Evolutionary conservation across 2,329 filamentous ascomycete species (phyloP).

Genomic region (Phialophora chinensis): DNA sequence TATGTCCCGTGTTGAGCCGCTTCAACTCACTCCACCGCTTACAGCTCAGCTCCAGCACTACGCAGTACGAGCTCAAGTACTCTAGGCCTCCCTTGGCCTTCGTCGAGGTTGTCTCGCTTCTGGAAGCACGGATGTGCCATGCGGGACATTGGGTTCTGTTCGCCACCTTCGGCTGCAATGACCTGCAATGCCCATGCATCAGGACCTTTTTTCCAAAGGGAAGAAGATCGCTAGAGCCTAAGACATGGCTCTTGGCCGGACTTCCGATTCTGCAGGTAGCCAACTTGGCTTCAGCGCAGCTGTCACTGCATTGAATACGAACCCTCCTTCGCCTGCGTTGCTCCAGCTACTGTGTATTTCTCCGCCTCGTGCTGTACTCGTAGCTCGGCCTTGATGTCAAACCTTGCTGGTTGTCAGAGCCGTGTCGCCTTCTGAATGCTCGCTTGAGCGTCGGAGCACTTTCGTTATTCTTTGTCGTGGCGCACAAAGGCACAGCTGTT

Average conservation of each 20-base stretch:
- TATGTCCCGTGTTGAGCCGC: slow-evolving; percentile 1
- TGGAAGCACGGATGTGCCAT: neutral
- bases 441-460: neutral
- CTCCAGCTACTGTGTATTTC: neutral
- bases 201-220: neutral
- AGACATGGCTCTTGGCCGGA: neutral
- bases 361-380: neutral
- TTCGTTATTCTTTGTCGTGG: neutral
- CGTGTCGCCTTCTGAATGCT: neutral
- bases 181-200: neutral
- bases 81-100: neutral
- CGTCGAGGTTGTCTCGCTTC: neutral
- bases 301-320: neutral
- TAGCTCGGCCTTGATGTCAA: neutral
- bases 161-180: neutral
- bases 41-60: neutral
- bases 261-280: neutral
- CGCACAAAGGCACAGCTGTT: neutral
- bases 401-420: neutral
- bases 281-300: neutral
- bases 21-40: neutral
- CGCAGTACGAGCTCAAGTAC: neutral
- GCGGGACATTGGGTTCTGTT: neutral
- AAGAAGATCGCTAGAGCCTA: neutral
- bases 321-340: neutral